Conservation (phyloP, 345 rosid genomes). For the Populus simonii region DNA sequence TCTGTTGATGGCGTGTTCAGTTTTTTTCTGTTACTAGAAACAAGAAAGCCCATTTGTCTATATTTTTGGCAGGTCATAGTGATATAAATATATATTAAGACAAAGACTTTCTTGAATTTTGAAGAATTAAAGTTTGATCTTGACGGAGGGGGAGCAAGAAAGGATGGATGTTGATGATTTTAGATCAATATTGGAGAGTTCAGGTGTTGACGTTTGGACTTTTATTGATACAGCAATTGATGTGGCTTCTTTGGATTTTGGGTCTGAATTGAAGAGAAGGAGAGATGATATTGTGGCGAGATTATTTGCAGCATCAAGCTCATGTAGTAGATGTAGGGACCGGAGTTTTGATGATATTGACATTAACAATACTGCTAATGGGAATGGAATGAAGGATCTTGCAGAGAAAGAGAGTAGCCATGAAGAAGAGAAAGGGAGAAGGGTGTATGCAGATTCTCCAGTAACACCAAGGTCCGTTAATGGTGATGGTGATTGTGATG, state of each 20-base stretch:
- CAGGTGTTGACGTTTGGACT: conserved; percentile 90
- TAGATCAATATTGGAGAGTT: conserved; percentile 62
- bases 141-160: not conserved
- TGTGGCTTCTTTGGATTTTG: conserved; percentile 70
- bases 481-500: conserved; percentile 9
- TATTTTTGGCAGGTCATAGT: not conserved
- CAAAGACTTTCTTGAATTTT: not conserved
- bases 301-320: conserved; percentile 60
- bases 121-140: not conserved
- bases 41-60: not conserved
- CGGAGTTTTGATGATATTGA: conserved; percentile 46
- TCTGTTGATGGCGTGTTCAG: not conserved
- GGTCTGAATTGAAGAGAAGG: conserved; percentile 58
- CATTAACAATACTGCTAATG: conserved; percentile 23
- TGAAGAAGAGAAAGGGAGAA: conserved; percentile 14
- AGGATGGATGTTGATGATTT: conserved; percentile 86
- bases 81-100: not conserved
- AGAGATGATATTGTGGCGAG: conserved; percentile 84
- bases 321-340: conserved; percentile 48
- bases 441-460: conserved; percentile 37
- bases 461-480: conserved; percentile 46
- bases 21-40: not conserved
- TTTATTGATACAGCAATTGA: conserved; percentile 80
- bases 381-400: conserved; percentile 13
- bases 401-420: conserved; percentile 33